These are phyloP conservation scores for Panicum hallii DNA, from an alignment of 202 grass and related monocot genomes.

Conservation along the genomic window DNA sequence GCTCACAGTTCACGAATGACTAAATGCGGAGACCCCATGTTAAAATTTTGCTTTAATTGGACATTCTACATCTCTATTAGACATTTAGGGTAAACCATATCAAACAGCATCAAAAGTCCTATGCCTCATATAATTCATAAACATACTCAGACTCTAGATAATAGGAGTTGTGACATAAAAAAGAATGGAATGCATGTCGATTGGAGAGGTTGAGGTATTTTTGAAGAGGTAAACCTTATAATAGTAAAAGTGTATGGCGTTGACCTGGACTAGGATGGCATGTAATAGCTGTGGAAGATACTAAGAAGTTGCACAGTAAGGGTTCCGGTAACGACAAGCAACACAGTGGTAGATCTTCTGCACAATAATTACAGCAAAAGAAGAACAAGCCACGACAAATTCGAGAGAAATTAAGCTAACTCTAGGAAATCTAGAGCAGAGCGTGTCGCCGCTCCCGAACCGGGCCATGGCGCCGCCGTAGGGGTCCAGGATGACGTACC, in stretches of 20 bases:
- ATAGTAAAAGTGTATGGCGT: no score
- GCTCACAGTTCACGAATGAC: no score
- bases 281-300: neutral
- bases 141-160: neutral
- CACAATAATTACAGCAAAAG: neutral
- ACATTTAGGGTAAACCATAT: neutral
- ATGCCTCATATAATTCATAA: neutral
- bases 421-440: slow-evolving; percentile 49
- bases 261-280: neutral
- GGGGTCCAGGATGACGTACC: slow-evolving; percentile 69
- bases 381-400: neutral
- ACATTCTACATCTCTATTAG: neutral
- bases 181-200: slow-evolving; percentile 24
- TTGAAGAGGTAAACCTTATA: neutral
- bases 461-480: slow-evolving; percentile 69
- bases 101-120: no score
- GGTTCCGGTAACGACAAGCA: neutral
- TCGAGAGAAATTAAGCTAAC: neutral
- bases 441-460: slow-evolving; percentile 8
- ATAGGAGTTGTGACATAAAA: neutral
- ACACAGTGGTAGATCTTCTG: neutral
- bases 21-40: no score
- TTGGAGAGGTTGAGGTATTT: neutral
- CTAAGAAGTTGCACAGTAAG: neutral
- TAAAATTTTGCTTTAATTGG: no score